Percentiles rank a stretch among this genome's conserved stretches.
Evolutionary conservation across 1,139 yeast genomes (phyloP).

Genomic region (Pichia sp.): DNA sequence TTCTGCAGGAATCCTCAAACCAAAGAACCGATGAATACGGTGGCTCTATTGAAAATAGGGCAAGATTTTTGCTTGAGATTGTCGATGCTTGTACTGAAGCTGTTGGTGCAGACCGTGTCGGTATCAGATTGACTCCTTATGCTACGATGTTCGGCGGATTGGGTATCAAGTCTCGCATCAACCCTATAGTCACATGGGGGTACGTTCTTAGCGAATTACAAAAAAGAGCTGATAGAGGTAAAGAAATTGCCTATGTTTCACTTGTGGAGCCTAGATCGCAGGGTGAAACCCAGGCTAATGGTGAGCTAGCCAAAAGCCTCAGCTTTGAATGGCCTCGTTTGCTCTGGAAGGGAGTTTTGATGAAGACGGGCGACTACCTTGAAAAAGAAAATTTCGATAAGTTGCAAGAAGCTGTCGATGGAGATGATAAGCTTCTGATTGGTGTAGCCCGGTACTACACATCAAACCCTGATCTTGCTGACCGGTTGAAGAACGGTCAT

Average conservation of each 20-base stretch:
- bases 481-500: slow-evolving; percentile 37
- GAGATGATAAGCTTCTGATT: slow-evolving; percentile 37
- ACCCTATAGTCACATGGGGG: slow-evolving; percentile 39
- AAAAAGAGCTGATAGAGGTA: slow-evolving; percentile 39
- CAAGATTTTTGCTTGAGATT: slow-evolving; percentile 36
- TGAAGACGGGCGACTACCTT: slow-evolving; percentile 46
- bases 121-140: slow-evolving; percentile 62
- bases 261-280: slow-evolving; percentile 39
- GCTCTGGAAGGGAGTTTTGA: slow-evolving; percentile 46
- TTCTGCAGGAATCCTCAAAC: slow-evolving; percentile 39
- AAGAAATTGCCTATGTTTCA: slow-evolving; percentile 40
- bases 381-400: slow-evolving; percentile 15
- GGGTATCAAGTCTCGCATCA: slow-evolving; percentile 34
- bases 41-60: slow-evolving; percentile 44
- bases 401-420: slow-evolving; percentile 19
- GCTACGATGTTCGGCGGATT: slow-evolving; percentile 39
- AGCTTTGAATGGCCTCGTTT: slow-evolving; percentile 26
- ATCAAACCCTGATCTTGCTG: slow-evolving; percentile 43
- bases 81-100: slow-evolving; percentile 36
- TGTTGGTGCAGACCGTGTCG: slow-evolving; percentile 39
- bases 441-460: slow-evolving; percentile 38
- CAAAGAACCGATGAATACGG: slow-evolving; percentile 51
- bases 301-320: too few relatives aligned
- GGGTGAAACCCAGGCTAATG: slow-evolving; percentile 13
- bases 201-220: slow-evolving; percentile 39